A percentile compares a stretch with the other conserved stretches of the same genome.
These are phyloP conservation scores for Senna tora DNA, from an alignment of 306 rosid species.

Conservation along the genomic window DNA sequence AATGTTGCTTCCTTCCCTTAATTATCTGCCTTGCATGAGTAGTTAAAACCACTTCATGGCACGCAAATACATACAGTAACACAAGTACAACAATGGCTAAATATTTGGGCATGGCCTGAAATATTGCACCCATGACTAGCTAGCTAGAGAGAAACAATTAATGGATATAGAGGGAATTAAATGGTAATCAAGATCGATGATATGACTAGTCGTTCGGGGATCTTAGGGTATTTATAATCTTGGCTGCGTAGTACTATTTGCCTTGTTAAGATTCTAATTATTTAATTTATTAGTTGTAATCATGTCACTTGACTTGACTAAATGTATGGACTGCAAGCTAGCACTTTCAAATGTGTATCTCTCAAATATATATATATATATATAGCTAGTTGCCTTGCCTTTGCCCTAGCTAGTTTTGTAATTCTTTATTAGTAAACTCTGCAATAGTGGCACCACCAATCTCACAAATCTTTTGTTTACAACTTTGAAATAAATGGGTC, in stretches of 20 bases:
- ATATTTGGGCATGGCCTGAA: neutral
- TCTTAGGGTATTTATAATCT: slow-evolving; percentile 6
- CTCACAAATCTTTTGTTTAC: too few relatives aligned
- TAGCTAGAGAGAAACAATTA: neutral
- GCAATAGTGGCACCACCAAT: too few relatives aligned
- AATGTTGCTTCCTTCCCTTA: neutral
- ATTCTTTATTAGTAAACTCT: too few relatives aligned
- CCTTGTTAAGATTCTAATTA: slow-evolving; percentile 6
- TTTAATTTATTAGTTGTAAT: slow-evolving; percentile 6
- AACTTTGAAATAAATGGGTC: too few relatives aligned
- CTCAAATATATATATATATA: too few relatives aligned
- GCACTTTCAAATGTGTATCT: slow-evolving; percentile 16
- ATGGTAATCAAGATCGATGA: too few relatives aligned
- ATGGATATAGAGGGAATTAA: too few relatives aligned
- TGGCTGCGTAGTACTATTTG: neutral
- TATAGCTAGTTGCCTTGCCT: too few relatives aligned
- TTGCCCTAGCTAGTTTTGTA: too few relatives aligned
- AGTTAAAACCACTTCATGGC: neutral
- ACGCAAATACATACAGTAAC: neutral
- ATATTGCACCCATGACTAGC: neutral
- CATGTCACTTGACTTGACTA: slow-evolving; percentile 39
- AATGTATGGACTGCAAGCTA: slow-evolving; percentile 21
- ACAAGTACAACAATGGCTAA: neutral
- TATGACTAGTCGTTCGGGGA: neutral
- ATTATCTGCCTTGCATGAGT: slow-evolving; percentile 12